Conservation (phyloP, 768 basidiomycete genomes). For the Lactarius vividus region DNA sequence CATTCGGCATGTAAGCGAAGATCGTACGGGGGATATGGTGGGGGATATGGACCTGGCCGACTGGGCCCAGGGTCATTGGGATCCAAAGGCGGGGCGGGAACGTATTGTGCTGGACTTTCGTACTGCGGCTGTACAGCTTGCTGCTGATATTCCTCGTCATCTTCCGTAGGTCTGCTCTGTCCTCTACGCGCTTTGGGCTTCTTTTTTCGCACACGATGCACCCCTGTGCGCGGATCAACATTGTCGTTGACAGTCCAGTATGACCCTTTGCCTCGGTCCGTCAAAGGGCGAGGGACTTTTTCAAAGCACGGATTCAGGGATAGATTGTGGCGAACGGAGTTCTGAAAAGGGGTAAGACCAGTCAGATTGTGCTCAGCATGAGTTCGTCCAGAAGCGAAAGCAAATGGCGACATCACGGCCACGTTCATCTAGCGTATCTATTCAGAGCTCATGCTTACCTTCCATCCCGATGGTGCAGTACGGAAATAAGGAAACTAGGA, state of each 20-base stretch:
- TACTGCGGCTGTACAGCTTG: constrained; percentile 46
- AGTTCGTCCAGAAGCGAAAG: constrained; percentile 42
- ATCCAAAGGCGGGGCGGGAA: constrained; percentile 51
- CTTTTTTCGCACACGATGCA: constrained; percentile 87
- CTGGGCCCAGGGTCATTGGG: constrained; percentile 61
- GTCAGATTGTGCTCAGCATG: constrained; percentile 25
- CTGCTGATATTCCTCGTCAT: constrained; percentile 64
- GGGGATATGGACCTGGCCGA: constrained; percentile 53
- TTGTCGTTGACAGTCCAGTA: constrained; percentile 93
- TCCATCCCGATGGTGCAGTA: constrained; percentile 87
- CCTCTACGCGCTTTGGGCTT: constrained; percentile 65
- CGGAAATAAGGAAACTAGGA: constrained; percentile 84
- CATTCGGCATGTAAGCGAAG: constrained; percentile 5
- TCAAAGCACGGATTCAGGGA: constrained; percentile 90
- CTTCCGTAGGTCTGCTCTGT: constrained; percentile 29
- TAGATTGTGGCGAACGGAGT: constrained; percentile 87
- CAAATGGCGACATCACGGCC: constrained; percentile 56
- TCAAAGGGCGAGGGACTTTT: constrained; percentile 87
- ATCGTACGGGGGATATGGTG: constrained; percentile 60
- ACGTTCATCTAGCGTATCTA: constrained; percentile 31
- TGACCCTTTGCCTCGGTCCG: constrained; percentile 86
- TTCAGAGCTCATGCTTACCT: constrained; percentile 50
- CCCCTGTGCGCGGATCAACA: constrained; percentile 85
- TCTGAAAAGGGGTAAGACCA: constrained; percentile 43
- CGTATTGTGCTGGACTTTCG: constrained; percentile 57